Percentiles rank a stretch among this genome's conserved stretches.
phyloP scores from a whole-genome alignment of 2,329 filamentous ascomycete genomes.

The Escovopsis sp. region DNA sequence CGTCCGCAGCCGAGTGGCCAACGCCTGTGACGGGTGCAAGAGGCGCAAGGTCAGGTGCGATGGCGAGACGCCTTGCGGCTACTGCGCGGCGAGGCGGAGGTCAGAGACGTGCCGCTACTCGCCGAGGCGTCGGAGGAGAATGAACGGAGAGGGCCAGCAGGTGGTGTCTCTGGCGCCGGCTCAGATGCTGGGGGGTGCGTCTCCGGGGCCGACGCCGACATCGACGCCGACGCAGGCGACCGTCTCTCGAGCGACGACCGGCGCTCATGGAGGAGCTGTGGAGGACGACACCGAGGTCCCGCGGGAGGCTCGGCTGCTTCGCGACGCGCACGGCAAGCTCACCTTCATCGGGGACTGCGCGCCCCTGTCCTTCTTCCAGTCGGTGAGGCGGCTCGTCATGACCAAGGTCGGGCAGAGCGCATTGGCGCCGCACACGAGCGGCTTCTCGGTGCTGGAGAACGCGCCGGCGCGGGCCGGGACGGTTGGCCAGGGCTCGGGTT shows the following conservation, averaged over 20 bases:
- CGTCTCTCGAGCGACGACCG: background rate
- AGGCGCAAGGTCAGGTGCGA: constrained; percentile 41
- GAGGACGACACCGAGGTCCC: constrained; percentile 42
- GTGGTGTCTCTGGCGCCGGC: too few species aligned
- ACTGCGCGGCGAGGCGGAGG: constrained; percentile 30
- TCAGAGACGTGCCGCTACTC: constrained; percentile 33
- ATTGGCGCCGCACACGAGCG: constrained; percentile 36
- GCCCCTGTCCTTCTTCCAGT: constrained; percentile 41
- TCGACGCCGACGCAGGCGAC: constrained; percentile 3
- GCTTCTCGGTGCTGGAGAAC: constrained; percentile 35
- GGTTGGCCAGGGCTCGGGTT: too few species aligned
- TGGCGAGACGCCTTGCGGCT: constrained; percentile 35
- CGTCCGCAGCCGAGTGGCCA: constrained; percentile 31
- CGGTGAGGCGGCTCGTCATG: constrained; percentile 36
- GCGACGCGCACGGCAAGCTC: constrained; percentile 37
- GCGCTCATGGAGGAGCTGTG: constrained; percentile 6
- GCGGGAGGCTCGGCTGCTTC: constrained; percentile 35
- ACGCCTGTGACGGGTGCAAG: constrained; percentile 41
- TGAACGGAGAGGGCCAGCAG: background rate
- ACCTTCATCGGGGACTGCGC: constrained; percentile 44
- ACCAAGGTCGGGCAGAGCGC: constrained; percentile 32
- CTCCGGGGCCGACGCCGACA: constrained; percentile 6
- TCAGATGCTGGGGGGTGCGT: too few species aligned
- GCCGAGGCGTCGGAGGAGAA: constrained; percentile 24
- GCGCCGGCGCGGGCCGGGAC: constrained; percentile 10